These are phyloP conservation scores for Mycosarcoma maydis DNA, from an alignment of 1,284 basidiomycete species.

Conservation along the genomic window DNA sequence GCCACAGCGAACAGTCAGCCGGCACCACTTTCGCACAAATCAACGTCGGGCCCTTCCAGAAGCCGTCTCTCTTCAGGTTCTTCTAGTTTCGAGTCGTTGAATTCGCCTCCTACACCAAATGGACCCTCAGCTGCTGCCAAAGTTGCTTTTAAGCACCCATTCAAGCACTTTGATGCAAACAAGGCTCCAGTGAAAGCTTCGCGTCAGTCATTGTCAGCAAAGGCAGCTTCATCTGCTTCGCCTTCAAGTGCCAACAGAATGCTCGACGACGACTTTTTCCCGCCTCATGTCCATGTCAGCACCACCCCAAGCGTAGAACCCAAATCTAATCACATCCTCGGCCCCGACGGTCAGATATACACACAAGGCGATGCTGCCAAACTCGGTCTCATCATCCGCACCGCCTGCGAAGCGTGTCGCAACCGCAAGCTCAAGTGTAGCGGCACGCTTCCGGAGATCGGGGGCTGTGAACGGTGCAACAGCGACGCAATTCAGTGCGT, in stretches of 20 bases:
- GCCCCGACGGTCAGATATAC: slow-evolving; percentile 40
- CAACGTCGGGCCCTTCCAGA: not conserved
- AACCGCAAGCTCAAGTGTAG: slow-evolving; percentile 60
- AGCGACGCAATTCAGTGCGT: slow-evolving; percentile 43
- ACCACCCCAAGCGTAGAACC: not conserved
- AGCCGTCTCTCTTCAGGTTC: slow-evolving; percentile 12
- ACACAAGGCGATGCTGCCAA: slow-evolving; percentile 47
- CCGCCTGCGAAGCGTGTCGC: slow-evolving; percentile 56
- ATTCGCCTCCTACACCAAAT: not conserved
- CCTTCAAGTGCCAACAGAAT: slow-evolving; percentile 11
- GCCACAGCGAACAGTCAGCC: not conserved
- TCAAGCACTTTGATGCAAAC: slow-evolving; percentile 6
- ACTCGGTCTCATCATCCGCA: slow-evolving; percentile 50
- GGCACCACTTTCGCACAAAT: not conserved
- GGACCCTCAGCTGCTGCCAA: not conserved
- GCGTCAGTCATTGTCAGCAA: not conserved
- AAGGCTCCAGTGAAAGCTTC: not conserved
- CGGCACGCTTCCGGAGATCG: slow-evolving; percentile 37
- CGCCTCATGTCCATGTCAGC: slow-evolving; percentile 1
- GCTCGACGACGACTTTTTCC: slow-evolving; percentile 8
- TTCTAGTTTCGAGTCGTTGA: not conserved
- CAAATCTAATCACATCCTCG: slow-evolving; percentile 35
- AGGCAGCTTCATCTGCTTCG: not conserved
- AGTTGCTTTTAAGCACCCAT: no score
- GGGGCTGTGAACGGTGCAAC: slow-evolving; percentile 46